A percentile compares a stretch with the other conserved stretches of the same genome.
Conservation (phyloP, 495 filamentous ascomycete species). For the Penicillium ucsense region DNA sequence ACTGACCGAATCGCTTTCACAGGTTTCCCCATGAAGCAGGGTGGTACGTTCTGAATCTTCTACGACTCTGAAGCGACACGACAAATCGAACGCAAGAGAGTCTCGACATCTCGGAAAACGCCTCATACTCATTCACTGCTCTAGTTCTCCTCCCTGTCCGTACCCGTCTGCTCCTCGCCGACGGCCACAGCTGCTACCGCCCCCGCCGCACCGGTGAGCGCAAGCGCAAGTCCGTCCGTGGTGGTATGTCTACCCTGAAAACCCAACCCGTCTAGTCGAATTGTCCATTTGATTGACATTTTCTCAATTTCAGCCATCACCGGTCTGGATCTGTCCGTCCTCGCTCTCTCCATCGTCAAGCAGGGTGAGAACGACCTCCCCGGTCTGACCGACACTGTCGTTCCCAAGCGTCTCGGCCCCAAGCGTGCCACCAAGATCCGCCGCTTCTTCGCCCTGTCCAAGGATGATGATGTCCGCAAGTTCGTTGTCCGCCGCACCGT, state of each 20-base stretch:
- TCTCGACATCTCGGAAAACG: background rate
- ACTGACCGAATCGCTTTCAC: constrained; percentile 17
- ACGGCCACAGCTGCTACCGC: constrained; percentile 88
- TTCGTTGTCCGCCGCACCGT: constrained; percentile 99
- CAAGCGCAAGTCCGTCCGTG: constrained; percentile 96
- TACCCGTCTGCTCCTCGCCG: constrained; percentile 87
- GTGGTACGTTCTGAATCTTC: constrained; percentile 43
- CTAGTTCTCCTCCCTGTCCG: constrained; percentile 80
- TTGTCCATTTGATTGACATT: constrained; percentile 9
- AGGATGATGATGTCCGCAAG: constrained; percentile 99
- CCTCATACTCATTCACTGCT: constrained; percentile 20
- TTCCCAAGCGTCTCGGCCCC: constrained; percentile 96
- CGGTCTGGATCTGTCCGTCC: constrained; percentile 82
- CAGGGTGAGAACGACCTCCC: constrained; percentile 89
- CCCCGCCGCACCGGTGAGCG: constrained; percentile 94
- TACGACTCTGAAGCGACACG: constrained; percentile 4
- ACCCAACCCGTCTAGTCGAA: background rate
- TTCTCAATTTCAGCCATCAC: constrained; percentile 54
- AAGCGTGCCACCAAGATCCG: constrained; percentile 99
- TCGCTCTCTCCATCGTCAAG: constrained; percentile 92
- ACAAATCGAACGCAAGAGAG: constrained; percentile 6
- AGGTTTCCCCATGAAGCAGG: constrained; percentile 99
- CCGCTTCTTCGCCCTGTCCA: constrained; percentile 95
- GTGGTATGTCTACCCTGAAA: constrained; percentile 43
- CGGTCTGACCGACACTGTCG: constrained; percentile 89